Conservation (phyloP, 169 alveolate species). For the Neospora caninum region DNA sequence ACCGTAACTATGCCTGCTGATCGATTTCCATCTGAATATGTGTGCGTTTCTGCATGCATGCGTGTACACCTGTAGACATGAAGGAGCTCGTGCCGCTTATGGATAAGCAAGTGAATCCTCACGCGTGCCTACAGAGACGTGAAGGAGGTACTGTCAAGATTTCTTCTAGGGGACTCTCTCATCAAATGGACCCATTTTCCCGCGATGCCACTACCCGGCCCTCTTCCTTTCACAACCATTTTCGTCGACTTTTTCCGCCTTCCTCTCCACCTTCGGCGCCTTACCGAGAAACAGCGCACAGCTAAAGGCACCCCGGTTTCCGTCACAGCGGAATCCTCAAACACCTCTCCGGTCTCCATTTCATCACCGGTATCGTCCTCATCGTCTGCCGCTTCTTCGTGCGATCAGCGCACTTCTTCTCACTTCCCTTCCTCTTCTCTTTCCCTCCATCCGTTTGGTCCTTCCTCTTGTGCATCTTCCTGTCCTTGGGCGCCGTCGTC, state of each 20-base stretch:
- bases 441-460: neutral
- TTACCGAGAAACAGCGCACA: neutral
- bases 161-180: neutral
- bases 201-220: slow-evolving; percentile 11
- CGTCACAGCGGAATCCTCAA: neutral
- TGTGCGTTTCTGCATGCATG: no score
- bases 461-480: neutral
- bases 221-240: slow-evolving; percentile 12
- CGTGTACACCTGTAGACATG: no score
- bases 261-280: neutral
- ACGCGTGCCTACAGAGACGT: no score
- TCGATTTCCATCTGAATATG: no score
- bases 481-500: neutral
- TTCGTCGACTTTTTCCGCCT: slow-evolving; percentile 20
- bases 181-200: no score
- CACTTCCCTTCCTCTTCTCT: neutral
- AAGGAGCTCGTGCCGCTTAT: no score
- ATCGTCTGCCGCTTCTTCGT: no score
- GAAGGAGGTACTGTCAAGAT: neutral
- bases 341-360: neutral
- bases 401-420: no score
- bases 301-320: no score
- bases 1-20: no score
- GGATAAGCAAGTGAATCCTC: no score
- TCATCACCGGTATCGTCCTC: no score